Evolutionary conservation across 1,284 basidiomycete genomes (phyloP).

Genomic region (Thelephora terrestris): DNA sequence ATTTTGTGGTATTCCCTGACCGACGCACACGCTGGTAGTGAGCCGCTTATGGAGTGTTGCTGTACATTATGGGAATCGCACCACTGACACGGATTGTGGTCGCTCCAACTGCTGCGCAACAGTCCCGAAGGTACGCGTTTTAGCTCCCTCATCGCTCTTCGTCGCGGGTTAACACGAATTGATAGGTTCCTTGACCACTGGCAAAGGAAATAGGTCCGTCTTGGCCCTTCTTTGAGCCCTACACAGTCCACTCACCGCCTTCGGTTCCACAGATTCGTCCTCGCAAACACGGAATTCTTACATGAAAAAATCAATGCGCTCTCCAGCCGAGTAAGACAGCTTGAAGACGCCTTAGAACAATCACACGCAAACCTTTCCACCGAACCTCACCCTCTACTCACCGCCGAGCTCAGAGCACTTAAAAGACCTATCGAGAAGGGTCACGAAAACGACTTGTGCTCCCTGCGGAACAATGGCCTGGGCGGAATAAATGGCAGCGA

Average conservation of each 20-base stretch:
- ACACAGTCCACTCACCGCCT: constrained; percentile 1
- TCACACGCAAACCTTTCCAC: constrained; percentile 36
- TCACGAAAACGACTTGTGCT: constrained; percentile 27
- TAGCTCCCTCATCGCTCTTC: neutral
- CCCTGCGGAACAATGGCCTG: constrained; percentile 3
- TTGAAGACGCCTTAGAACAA: constrained; percentile 52
- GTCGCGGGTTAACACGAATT: constrained; percentile 7
- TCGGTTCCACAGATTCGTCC: constrained; percentile 40
- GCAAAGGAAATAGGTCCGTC: constrained; percentile 54
- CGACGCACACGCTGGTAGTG: neutral
- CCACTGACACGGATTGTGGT: constrained; percentile 1
- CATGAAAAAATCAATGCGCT: constrained; percentile 57
- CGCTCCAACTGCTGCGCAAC: neutral
- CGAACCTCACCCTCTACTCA: constrained; percentile 45
- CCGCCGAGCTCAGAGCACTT: constrained; percentile 48
- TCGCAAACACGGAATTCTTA: constrained; percentile 56
- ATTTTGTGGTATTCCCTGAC: no score
- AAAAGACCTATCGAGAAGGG: constrained; percentile 57
- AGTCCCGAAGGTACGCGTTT: constrained; percentile 4
- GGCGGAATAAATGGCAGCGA: constrained; percentile 16
- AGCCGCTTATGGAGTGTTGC: neutral
- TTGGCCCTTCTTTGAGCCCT: constrained; percentile 4
- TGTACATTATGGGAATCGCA: neutral
- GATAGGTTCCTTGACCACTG: constrained; percentile 57
- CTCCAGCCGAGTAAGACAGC: constrained; percentile 45